Evolutionary conservation across 176 grass and related monocot species (phyloP).

Genomic region (Otatea glauca): DNA sequence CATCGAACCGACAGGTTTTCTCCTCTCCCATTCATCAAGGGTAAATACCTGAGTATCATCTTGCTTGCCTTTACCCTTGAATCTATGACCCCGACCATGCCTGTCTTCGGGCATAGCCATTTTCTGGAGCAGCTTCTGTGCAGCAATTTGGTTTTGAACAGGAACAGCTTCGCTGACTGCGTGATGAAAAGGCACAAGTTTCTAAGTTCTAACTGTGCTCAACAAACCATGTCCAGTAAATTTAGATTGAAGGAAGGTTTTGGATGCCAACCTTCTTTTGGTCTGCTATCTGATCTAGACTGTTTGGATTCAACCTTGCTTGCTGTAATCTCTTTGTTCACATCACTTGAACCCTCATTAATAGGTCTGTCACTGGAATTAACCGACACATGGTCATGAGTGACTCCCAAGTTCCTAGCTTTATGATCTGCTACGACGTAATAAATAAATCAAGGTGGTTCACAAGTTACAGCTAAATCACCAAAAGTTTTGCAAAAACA

Average conservation of each 20-base stretch:
- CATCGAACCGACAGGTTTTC: constrained; percentile 46
- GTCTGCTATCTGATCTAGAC: constrained; percentile 62
- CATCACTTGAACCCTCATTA: constrained; percentile 40
- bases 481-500: constrained; percentile 26
- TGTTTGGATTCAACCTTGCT: constrained; percentile 51
- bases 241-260: neutral
- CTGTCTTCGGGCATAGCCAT: constrained; percentile 63
- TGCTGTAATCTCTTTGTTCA: constrained; percentile 39
- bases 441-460: constrained; percentile 14
- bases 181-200: constrained; percentile 10
- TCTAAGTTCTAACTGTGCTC: neutral
- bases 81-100: constrained; percentile 49
- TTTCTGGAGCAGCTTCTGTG: constrained; percentile 91
- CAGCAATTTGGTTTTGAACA: constrained; percentile 94
- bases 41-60: constrained; percentile 83
- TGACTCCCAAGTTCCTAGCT: constrained; percentile 46
- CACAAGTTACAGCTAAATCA: constrained; percentile 17
- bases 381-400: constrained; percentile 23
- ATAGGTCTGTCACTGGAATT: constrained; percentile 43
- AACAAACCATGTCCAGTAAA: neutral
- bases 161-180: constrained; percentile 84
- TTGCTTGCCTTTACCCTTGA: constrained; percentile 66
- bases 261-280: constrained; percentile 73
- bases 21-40: constrained; percentile 96
- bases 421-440: constrained; percentile 49